Evolutionary conservation across 306 rosid species (phyloP).

Genomic region (Cucurbita moschata): DNA sequence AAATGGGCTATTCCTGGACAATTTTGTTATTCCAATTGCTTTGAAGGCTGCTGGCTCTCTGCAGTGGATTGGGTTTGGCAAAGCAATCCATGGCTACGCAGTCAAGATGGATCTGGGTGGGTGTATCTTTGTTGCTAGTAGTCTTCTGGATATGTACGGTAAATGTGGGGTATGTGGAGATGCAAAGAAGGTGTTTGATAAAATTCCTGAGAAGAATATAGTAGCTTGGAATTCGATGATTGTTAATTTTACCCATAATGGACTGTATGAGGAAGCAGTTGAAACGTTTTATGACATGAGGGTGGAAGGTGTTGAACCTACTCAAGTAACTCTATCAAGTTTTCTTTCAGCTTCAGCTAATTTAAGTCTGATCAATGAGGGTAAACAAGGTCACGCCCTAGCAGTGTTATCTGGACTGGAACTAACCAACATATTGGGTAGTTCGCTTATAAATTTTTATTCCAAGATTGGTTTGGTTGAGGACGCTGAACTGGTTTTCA

Average conservation of each 20-base stretch:
- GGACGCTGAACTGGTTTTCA: constrained; percentile 45
- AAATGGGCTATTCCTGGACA: constrained; percentile 45
- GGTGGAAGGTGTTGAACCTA: constrained; percentile 33
- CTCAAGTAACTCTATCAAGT: constrained; percentile 46
- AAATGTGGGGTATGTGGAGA: constrained; percentile 52
- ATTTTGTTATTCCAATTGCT: constrained; percentile 66
- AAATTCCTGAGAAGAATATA: constrained; percentile 33
- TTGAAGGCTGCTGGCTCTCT: constrained; percentile 67
- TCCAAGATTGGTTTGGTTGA: constrained; percentile 62
- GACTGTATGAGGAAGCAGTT: constrained; percentile 47
- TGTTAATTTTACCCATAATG: constrained; percentile 40
- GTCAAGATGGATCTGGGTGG: constrained; percentile 30
- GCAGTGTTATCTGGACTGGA: constrained; percentile 40
- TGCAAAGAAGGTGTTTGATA: constrained; percentile 57
- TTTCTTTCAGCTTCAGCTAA: constrained; percentile 58
- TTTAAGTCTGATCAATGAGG: constrained; percentile 36
- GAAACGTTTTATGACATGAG: constrained; percentile 38
- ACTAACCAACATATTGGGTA: constrained; percentile 45
- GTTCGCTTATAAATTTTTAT: constrained; percentile 63
- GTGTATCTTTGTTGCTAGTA: constrained; percentile 56
- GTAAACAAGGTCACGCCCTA: constrained; percentile 66
- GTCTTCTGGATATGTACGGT: constrained; percentile 82
- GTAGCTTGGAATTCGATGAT: constrained; percentile 79
- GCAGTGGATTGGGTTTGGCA: constrained; percentile 38
- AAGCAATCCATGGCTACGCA: constrained; percentile 45